Evolutionary conservation across 164 flowering plant genomes (phyloP).

Genomic region (Vitis vinifera): DNA sequence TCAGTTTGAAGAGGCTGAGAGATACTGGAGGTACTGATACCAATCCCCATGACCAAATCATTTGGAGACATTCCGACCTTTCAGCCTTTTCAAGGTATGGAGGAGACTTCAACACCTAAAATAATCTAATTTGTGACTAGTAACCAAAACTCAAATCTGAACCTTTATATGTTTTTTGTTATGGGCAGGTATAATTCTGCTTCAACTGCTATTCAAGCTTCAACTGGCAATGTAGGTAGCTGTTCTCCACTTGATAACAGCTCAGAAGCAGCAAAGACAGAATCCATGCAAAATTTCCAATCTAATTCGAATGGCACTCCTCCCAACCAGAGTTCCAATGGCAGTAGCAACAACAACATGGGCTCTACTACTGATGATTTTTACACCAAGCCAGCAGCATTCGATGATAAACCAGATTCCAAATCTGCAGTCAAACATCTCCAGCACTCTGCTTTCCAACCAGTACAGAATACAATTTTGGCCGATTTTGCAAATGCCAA

Average conservation of each 20-base stretch:
- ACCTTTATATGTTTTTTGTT: not conserved
- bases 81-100: conserved; percentile 45
- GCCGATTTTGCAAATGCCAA: conserved; percentile 8
- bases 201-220: conserved; percentile 20
- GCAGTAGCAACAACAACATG: conserved; percentile 28
- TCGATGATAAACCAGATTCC: conserved; percentile 11
- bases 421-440: conserved; percentile 5
- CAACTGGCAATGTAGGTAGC: conserved; percentile 22
- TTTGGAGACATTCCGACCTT: conserved; percentile 34
- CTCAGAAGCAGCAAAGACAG: conserved; percentile 25
- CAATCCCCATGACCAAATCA: conserved; percentile 33
- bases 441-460: conserved; percentile 17
- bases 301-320: conserved; percentile 12
- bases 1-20: conserved; percentile 49
- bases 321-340: conserved; percentile 20
- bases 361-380: conserved; percentile 20
- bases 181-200: conserved; percentile 26
- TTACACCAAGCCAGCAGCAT: conserved; percentile 8
- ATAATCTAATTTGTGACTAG: not conserved
- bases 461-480: conserved; percentile 11
- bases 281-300: conserved; percentile 11
- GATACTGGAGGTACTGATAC: conserved; percentile 36
- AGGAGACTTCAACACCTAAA: not conserved
- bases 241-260: conserved; percentile 27
- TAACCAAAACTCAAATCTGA: too few relatives aligned